Evolutionary conservation across 306 rosid species (phyloP).

Genomic region (Coriaria nepalensis): DNA sequence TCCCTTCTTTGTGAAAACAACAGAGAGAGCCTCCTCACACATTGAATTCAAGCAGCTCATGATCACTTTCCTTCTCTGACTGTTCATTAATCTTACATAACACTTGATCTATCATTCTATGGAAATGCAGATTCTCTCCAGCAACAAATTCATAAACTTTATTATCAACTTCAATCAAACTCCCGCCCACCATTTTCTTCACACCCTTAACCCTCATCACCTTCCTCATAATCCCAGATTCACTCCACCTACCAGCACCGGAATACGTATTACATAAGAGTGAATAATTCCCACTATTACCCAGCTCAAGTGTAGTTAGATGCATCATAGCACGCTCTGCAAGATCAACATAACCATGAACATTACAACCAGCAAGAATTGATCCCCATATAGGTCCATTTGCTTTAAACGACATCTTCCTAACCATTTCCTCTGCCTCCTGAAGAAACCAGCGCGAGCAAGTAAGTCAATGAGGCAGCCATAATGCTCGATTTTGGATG

Average conservation of each 20-base stretch:
- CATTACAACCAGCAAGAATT: constrained; percentile 47
- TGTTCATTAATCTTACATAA: constrained; percentile 28
- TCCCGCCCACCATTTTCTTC: constrained; percentile 43
- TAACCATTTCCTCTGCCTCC: constrained; percentile 42
- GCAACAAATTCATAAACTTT: constrained; percentile 56
- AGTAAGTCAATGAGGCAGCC: constrained; percentile 47
- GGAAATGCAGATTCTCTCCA: constrained; percentile 29
- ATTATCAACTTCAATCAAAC: constrained; percentile 46
- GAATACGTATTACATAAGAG: constrained; percentile 53
- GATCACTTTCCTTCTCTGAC: constrained; percentile 13
- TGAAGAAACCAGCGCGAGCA: constrained; percentile 54
- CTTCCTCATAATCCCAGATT: constrained; percentile 48
- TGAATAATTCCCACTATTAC: constrained; percentile 37
- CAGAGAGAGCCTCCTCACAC: constrained; percentile 9
- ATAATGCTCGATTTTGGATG: constrained; percentile 41
- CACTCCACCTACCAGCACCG: constrained; percentile 47
- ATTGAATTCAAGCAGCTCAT: constrained; percentile 16
- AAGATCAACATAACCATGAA: constrained; percentile 34
- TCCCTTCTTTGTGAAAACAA: too few relatives aligned
- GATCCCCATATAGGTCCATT: constrained; percentile 68
- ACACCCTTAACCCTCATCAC: constrained; percentile 39
- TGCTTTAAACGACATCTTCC: constrained; percentile 48
- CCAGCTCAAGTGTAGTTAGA: constrained; percentile 41
- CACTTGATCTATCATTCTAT: constrained; percentile 21
- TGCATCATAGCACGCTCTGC: constrained; percentile 39